Conservation (phyloP, 257 asterid genomes). For the Fraxinus anomala region DNA sequence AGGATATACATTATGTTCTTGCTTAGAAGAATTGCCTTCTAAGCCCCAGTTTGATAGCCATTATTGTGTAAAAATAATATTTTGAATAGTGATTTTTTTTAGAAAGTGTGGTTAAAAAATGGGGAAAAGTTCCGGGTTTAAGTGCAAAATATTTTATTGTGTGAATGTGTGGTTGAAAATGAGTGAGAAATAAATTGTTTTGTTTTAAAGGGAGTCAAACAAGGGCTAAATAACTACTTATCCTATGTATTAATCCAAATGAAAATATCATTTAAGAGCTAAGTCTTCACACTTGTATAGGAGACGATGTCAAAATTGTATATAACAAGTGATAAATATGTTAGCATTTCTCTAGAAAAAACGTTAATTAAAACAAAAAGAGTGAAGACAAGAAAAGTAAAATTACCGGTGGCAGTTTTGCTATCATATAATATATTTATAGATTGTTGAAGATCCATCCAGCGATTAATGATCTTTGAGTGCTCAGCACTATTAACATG, state of each 20-base stretch:
- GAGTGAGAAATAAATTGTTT: too few species aligned
- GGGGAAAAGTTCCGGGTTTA: too few species aligned
- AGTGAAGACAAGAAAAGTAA: conserved; percentile 27
- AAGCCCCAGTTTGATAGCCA: too few species aligned
- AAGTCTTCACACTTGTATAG: background rate
- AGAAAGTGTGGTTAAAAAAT: too few species aligned
- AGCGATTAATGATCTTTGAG: conserved; percentile 58
- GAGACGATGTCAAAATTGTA: background rate
- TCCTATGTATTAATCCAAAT: background rate
- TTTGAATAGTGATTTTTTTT: too few species aligned
- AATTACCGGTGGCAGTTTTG: conserved; percentile 73
- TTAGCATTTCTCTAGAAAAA: conserved; percentile 16
- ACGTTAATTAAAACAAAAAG: conserved; percentile 17
- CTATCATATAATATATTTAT: conserved; percentile 73
- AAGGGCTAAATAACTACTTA: background rate
- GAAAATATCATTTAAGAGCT: background rate
- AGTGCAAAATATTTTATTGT: too few species aligned
- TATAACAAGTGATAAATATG: background rate
- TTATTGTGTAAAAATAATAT: too few species aligned
- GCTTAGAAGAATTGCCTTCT: background rate
- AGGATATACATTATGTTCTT: background rate
- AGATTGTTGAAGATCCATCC: conserved; percentile 94
- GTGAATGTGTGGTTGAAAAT: too few species aligned
- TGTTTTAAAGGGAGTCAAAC: too few species aligned
- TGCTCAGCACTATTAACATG: conserved; percentile 52